Conservation (phyloP, 805 yeast genomes). For the Myxozyma vanderwaltii region DNA sequence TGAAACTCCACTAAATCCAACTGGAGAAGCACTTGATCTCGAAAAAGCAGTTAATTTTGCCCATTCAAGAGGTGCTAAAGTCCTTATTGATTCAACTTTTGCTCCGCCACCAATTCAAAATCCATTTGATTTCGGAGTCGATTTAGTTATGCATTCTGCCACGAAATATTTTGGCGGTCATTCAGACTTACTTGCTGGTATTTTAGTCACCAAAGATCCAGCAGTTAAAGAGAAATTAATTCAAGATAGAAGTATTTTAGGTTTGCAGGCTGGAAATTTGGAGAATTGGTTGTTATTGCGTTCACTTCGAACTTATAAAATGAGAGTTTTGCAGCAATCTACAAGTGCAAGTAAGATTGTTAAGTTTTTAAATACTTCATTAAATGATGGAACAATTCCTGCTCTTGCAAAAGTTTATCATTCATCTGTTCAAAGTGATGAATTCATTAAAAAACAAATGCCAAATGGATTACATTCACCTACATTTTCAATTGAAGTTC, state of each 20-base stretch:
- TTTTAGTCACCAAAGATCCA: constrained; percentile 63
- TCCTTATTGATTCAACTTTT: constrained; percentile 82
- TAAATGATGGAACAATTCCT: constrained; percentile 50
- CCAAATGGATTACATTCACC: constrained; percentile 65
- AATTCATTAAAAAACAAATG: constrained; percentile 65
- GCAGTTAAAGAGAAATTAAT: constrained; percentile 51
- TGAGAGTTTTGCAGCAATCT: constrained; percentile 70
- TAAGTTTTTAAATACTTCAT: constrained; percentile 52
- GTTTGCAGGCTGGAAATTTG: constrained; percentile 76
- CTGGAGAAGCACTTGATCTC: constrained; percentile 67
- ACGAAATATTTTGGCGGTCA: constrained; percentile 97
- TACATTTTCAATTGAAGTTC: constrained; percentile 67
- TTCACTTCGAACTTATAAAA: constrained; percentile 76
- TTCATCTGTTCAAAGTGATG: constrained; percentile 75
- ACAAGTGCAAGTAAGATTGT: constrained; percentile 65
- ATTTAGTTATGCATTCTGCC: constrained; percentile 88
- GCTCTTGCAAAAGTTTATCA: constrained; percentile 60
- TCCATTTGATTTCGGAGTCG: constrained; percentile 82
- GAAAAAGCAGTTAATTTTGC: constrained; percentile 66
- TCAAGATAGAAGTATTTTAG: constrained; percentile 68
- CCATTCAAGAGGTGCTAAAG: constrained; percentile 71
- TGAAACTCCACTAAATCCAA: constrained; percentile 89
- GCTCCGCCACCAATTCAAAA: constrained; percentile 90
- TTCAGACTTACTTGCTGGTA: constrained; percentile 84
- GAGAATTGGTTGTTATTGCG: constrained; percentile 75